Percentiles rank a stretch among this genome's conserved stretches.
phyloP scores from a whole-genome alignment of 306 rosid genomes.

The Lagenaria siceraria region DNA sequence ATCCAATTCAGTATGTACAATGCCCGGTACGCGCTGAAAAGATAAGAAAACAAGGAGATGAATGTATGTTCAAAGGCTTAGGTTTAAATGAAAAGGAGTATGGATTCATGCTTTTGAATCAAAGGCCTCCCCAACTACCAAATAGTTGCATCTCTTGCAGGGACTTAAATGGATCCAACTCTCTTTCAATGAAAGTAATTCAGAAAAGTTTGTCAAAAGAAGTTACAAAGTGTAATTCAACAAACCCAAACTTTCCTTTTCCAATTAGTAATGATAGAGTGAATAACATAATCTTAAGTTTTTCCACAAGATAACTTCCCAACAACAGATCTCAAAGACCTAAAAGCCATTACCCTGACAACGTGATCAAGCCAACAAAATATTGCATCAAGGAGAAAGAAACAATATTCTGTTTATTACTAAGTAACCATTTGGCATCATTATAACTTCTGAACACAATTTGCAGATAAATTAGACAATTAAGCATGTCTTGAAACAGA shows the following conservation, averaged over 20 bases:
- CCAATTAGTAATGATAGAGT: background rate
- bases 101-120: too few species aligned
- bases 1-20: constrained; percentile 80
- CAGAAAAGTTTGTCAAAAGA: background rate
- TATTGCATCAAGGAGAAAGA: background rate
- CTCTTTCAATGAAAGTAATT: background rate
- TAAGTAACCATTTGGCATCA: background rate
- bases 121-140: background rate
- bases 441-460: background rate
- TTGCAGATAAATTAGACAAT: background rate
- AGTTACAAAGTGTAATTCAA: background rate
- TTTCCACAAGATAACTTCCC: background rate
- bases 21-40: constrained; percentile 70
- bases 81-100: background rate
- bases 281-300: background rate
- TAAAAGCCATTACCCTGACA: background rate
- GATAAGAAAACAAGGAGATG: constrained; percentile 4
- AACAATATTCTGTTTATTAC: background rate
- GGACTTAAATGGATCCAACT: background rate
- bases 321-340: background rate
- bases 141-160: background rate
- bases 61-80: background rate
- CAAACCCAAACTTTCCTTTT: background rate
- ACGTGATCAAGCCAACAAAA: background rate
- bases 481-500: background rate